Evolutionary conservation across 2,329 filamentous ascomycete species (phyloP).

Genomic region (Leptographium galeiforme): DNA sequence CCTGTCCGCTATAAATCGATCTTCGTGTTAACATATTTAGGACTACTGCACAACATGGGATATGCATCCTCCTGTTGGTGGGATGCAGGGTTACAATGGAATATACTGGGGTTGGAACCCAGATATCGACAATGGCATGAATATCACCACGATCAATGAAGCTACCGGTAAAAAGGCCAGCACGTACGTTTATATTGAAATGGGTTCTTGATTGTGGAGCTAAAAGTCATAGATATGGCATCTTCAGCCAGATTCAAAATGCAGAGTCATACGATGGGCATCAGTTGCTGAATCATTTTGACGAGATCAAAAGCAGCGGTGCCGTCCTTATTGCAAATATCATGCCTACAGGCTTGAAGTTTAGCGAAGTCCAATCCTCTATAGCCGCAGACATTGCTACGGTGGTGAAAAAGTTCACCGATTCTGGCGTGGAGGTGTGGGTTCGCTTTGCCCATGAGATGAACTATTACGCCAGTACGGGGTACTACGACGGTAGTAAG

Average conservation of each 20-base stretch:
- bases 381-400: not conserved
- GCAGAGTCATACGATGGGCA: not conserved
- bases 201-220: too few relatives aligned
- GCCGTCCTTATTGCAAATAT: not conserved
- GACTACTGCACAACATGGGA: not conserved
- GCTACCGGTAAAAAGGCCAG: not conserved
- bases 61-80: not conserved
- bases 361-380: not conserved
- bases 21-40: not conserved
- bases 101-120: slow-evolving; percentile 1
- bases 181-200: not conserved
- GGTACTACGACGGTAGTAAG: not conserved
- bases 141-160: not conserved
- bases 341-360: not conserved
- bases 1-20: not conserved
- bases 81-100: not conserved
- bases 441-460: slow-evolving; percentile 1
- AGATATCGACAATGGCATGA: not conserved
- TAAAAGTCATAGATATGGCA: not conserved
- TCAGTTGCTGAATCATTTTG: not conserved
- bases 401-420: not conserved
- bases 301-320: not conserved
- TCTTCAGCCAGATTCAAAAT: not conserved
- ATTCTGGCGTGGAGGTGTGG: not conserved
- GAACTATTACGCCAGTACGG: not conserved